Conservation (phyloP, 2,329 filamentous ascomycete species). For the Periglandula ipomoeae region DNA sequence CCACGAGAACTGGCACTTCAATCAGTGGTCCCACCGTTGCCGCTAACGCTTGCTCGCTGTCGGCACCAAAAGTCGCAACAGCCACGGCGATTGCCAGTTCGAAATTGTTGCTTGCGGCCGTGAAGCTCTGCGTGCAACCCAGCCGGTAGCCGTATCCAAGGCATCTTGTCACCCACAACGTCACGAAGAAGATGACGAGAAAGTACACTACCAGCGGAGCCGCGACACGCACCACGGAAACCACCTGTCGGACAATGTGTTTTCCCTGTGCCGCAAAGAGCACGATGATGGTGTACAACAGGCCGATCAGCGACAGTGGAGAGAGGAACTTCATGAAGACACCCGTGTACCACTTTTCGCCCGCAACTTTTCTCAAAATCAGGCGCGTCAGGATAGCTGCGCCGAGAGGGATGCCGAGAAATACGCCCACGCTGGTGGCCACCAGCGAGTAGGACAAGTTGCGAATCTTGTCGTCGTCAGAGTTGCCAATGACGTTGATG, state of each 20-base stretch:
- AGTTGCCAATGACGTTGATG: conserved; percentile 55
- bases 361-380: conserved; percentile 42
- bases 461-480: conserved; percentile 22
- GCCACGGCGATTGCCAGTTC: conserved; percentile 86
- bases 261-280: conserved; percentile 75
- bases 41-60: conserved; percentile 73
- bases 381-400: conserved; percentile 72
- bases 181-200: conserved; percentile 60
- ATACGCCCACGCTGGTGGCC: conserved; percentile 73
- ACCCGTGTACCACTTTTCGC: conserved; percentile 53
- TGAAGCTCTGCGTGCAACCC: conserved; percentile 72
- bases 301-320: conserved; percentile 70
- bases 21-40: conserved; percentile 78
- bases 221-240: conserved; percentile 70
- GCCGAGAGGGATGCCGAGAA: conserved; percentile 74
- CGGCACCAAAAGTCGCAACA: conserved; percentile 67
- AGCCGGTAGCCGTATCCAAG: conserved; percentile 67
- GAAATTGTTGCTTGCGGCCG: conserved; percentile 87
- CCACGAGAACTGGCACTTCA: conserved; percentile 74
- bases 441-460: conserved; percentile 54
- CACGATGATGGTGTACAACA: conserved; percentile 80
- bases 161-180: conserved; percentile 50
- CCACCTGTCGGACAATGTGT: conserved; percentile 72
- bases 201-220: conserved; percentile 81
- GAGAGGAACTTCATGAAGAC: conserved; percentile 61